Conservation (phyloP, 495 filamentous ascomycete species). For the Podospora pseudoanserina region DNA sequence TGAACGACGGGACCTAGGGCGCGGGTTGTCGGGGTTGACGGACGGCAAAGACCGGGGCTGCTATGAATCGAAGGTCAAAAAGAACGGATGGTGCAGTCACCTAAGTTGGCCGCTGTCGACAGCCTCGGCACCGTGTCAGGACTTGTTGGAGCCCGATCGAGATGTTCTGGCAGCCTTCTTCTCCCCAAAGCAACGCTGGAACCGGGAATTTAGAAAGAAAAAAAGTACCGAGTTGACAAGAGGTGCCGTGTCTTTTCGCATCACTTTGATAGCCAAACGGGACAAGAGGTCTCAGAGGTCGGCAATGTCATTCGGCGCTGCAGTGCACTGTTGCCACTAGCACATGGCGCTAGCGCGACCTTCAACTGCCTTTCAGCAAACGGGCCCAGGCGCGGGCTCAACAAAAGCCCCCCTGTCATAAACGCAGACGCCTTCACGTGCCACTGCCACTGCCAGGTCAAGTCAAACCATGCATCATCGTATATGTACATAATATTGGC, state of each 20-base stretch:
- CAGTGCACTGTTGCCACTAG: constrained; percentile 12
- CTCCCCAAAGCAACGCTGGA: constrained; percentile 2
- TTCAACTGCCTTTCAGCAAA: constrained; percentile 11
- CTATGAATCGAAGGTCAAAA: constrained; percentile 13
- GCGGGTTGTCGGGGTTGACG: constrained; percentile 7
- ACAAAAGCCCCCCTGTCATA: constrained; percentile 19
- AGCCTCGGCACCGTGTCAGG: constrained; percentile 21
- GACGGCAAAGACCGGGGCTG: constrained; percentile 17
- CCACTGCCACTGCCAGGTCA: constrained; percentile 1
- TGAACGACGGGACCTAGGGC: constrained; percentile 1
- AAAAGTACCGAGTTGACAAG: constrained; percentile 17
- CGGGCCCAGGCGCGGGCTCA: constrained; percentile 10
- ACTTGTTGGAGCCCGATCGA: constrained; percentile 22
- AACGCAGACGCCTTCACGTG: constrained; percentile 20
- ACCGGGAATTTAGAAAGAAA: constrained; percentile 11
- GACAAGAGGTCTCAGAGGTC: constrained; percentile 9
- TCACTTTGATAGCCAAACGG: constrained; percentile 1
- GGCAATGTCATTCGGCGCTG: constrained; percentile 7
- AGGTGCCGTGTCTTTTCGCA: constrained; percentile 13
- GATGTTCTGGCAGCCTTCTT: background rate
- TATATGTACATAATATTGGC: background rate
- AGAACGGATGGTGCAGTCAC: background rate
- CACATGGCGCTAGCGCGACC: constrained; percentile 15
- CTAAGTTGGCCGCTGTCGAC: constrained; percentile 21
- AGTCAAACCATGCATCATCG: background rate